A percentile compares a stretch with the other conserved stretches of the same genome.
phyloP scores from a whole-genome alignment of 352 stramenopile genomes.

The Plasmopara muralis region DNA sequence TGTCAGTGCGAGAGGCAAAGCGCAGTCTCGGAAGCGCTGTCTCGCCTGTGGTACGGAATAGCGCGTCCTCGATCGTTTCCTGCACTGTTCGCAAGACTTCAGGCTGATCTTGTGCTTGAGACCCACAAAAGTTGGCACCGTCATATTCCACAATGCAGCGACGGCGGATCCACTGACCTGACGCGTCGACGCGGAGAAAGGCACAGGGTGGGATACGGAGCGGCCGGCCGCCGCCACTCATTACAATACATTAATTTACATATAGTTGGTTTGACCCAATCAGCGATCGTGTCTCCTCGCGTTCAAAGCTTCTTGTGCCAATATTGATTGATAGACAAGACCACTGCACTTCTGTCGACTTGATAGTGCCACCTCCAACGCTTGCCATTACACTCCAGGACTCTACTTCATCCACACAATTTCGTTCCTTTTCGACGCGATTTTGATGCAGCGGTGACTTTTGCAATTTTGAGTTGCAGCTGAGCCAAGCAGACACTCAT shows the following conservation, averaged over 20 bases:
- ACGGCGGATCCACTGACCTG: slow-evolving; percentile 16
- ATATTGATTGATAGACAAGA: background rate
- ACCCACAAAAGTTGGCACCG: slow-evolving; percentile 66
- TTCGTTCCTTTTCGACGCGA: slow-evolving; percentile 44
- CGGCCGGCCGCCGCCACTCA: slow-evolving; percentile 15
- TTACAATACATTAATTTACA: slow-evolving; percentile 13
- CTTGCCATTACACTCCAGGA: slow-evolving; percentile 7
- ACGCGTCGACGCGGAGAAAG: slow-evolving; percentile 34
- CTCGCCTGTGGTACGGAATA: slow-evolving; percentile 65
- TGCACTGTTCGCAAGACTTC: slow-evolving; percentile 55
- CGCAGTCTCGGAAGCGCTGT: slow-evolving; percentile 55
- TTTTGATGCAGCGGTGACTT: slow-evolving; percentile 81
- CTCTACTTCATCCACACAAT: slow-evolving; percentile 1
- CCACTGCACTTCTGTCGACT: background rate
- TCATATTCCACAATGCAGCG: slow-evolving; percentile 69
- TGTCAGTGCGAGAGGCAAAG: slow-evolving; percentile 88
- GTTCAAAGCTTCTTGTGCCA: background rate
- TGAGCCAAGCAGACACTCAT: slow-evolving; percentile 15
- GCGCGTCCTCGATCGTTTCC: slow-evolving; percentile 59
- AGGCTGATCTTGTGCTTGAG: slow-evolving; percentile 70
- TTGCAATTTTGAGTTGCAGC: slow-evolving; percentile 45
- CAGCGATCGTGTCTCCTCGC: slow-evolving; percentile 18
- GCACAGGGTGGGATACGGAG: slow-evolving; percentile 37
- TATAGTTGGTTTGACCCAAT: slow-evolving; percentile 8
- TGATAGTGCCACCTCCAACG: slow-evolving; percentile 10